Evolutionary conservation across 169 alveolate genomes (phyloP).

Genomic region (Toxoplasma gondii): DNA sequence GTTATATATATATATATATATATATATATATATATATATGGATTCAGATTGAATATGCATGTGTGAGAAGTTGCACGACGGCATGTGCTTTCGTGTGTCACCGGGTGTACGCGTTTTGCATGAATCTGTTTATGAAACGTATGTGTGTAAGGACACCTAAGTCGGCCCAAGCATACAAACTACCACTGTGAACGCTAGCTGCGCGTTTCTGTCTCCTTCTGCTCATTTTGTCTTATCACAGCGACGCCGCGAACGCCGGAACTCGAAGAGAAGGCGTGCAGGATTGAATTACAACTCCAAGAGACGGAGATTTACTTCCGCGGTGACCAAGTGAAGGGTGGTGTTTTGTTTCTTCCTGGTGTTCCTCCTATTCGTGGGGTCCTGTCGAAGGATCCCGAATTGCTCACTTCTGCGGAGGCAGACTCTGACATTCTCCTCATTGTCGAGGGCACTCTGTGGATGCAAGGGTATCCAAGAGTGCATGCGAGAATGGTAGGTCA

Average conservation of each 20-base stretch:
- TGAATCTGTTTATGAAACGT: too few relatives aligned
- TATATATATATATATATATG: background rate
- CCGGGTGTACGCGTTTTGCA: too few relatives aligned
- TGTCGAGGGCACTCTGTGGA: background rate
- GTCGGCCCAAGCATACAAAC: too few relatives aligned
- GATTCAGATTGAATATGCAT: background rate
- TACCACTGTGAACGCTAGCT: too few relatives aligned
- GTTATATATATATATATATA: background rate
- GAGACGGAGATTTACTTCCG: background rate
- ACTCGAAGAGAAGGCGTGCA: constrained; percentile 11
- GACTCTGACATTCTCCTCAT: constrained; percentile 19
- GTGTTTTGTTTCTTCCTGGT: background rate
- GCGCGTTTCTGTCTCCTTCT: too few relatives aligned
- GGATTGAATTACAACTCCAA: background rate
- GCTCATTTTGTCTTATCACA: background rate
- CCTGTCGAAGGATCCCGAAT: background rate
- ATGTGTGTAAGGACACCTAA: too few relatives aligned
- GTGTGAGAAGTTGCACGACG: background rate
- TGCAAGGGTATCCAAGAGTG: constrained; percentile 4
- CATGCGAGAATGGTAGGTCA: constrained; percentile 3
- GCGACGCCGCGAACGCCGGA: background rate
- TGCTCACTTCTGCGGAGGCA: background rate
- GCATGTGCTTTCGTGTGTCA: too few relatives aligned
- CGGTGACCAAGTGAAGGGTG: background rate
- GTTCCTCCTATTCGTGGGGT: background rate